Base-by-base conservation (phyloP, 192 early-diverging fungal species). In the Mortierella alpina region DNA sequence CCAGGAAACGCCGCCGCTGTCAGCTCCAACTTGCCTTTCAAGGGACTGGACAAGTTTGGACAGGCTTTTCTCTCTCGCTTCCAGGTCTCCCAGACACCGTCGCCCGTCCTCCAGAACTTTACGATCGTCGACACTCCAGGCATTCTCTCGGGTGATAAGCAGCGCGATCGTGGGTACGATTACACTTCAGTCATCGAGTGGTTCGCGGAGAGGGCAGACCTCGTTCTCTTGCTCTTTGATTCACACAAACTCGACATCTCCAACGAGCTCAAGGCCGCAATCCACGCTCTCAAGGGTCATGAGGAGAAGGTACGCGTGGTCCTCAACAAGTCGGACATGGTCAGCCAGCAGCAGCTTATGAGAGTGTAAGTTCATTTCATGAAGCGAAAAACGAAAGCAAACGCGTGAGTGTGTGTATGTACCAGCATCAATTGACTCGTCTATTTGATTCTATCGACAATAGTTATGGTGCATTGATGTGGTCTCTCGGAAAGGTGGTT, bases 401-500 rank as follows among this genome's bases (percentile, higher is more conserved):
- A 22, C 22, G 13, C 22, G 55, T 51, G 50, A 1, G 4, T 12
- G 50, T 51, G 12, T 4, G 13, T 51, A 4, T 51, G 50, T 12
- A 4, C 50, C n/a, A 51, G 12, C 12, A n/a, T 51, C 12, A n/a
- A 51, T 12, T n/a, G n/a, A 31, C 31, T 31, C 3, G 31, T 31
- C 31, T 31, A 12, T 22, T 23, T 56, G 12, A 50, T 55, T 66
- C 12, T 13, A 40, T 42, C 40, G 2, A 51, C 1, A 23, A n/a
- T 59, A 86, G 87, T 4, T 95, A 95, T 71, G 95, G 95, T 39
- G 94, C 95, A 40, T 81, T 96, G 75, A 96, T 96, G 95, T 96
- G 93, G 93, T 92, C 92, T n/a, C 87, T 96, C 39, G 95, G 94
- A 55, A 93, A 93, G 72, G 93, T 95, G 8, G 87, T 96, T 6